Percentiles rank a stretch among this genome's conserved stretches.
Evolutionary conservation across 805 yeast species (phyloP).

Genomic region (Wickerhamiella shivajii): DNA sequence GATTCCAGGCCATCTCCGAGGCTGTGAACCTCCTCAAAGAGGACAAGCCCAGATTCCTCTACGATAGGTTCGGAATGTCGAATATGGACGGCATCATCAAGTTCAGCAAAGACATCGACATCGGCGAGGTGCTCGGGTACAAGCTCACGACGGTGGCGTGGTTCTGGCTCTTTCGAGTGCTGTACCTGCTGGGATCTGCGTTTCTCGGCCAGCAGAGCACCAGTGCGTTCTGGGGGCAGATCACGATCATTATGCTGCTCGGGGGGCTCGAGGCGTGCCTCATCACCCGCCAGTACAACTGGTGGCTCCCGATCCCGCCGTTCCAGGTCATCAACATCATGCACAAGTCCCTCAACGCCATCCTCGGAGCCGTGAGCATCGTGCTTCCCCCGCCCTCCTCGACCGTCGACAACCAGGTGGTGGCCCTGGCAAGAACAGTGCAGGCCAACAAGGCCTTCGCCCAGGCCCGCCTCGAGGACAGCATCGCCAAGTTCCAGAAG

Average conservation of each 20-base stretch:
- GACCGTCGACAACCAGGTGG: not conserved
- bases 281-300: not conserved
- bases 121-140: not conserved
- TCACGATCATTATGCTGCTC: not conserved
- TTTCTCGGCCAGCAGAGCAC: no score
- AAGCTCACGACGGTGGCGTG: not conserved
- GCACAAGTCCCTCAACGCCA: not conserved
- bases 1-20: constrained; percentile 7
- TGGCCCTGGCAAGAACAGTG: not conserved
- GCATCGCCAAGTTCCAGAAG: not conserved
- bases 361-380: constrained; percentile 2
- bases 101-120: not conserved
- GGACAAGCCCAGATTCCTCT: constrained; percentile 59
- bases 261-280: constrained; percentile 1
- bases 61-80: constrained; percentile 76
- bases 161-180: not conserved
- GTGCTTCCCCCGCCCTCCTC: not conserved
- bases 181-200: no score
- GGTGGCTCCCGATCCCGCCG: constrained; percentile 5
- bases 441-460: not conserved
- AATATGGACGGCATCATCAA: constrained; percentile 28
- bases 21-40: constrained; percentile 64
- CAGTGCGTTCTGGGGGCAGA: not conserved
- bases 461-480: constrained; percentile 1
- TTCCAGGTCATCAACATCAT: constrained; percentile 2